These are phyloP conservation scores for Flaveria bidentis DNA, from an alignment of 129 eudicot species.

Conservation along the genomic window DNA sequence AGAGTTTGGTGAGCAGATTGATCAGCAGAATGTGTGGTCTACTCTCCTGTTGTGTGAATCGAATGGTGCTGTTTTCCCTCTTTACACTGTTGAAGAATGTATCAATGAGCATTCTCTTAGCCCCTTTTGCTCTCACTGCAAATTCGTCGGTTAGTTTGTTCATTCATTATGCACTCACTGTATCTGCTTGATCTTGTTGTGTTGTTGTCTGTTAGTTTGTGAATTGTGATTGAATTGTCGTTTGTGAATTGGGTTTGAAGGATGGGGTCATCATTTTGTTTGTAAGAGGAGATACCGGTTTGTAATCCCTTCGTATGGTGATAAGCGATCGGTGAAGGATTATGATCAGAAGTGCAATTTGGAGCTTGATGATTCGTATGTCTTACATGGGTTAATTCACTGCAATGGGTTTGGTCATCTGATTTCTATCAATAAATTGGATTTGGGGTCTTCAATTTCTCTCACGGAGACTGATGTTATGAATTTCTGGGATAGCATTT, in stretches of 20 bases:
- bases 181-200: too few species aligned
- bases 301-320: conserved; percentile 47
- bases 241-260: conserved; percentile 40
- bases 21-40: conserved; percentile 47
- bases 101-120: conserved; percentile 26
- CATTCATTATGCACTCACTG: not conserved
- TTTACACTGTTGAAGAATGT: conserved; percentile 55
- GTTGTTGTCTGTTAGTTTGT: too few species aligned
- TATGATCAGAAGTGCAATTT: conserved; percentile 32
- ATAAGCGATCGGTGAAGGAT: conserved; percentile 41
- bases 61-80: conserved; percentile 45
- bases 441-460: conserved; percentile 37
- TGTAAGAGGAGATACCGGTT: conserved; percentile 65
- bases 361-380: conserved; percentile 37
- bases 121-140: conserved; percentile 66
- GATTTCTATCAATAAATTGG: conserved; percentile 42
- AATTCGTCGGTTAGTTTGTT: conserved; percentile 49
- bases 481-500: conserved; percentile 69
- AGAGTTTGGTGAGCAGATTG: conserved; percentile 35
- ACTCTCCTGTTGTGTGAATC: conserved; percentile 34
- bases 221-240: not conserved
- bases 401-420: conserved; percentile 85
- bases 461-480: conserved; percentile 42
- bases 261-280: conserved; percentile 85
- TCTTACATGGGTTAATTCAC: conserved; percentile 65